These are phyloP conservation scores for Talaromyces piceae DNA, from an alignment of 2,329 filamentous ascomycete genomes.

Conservation along the genomic window DNA sequence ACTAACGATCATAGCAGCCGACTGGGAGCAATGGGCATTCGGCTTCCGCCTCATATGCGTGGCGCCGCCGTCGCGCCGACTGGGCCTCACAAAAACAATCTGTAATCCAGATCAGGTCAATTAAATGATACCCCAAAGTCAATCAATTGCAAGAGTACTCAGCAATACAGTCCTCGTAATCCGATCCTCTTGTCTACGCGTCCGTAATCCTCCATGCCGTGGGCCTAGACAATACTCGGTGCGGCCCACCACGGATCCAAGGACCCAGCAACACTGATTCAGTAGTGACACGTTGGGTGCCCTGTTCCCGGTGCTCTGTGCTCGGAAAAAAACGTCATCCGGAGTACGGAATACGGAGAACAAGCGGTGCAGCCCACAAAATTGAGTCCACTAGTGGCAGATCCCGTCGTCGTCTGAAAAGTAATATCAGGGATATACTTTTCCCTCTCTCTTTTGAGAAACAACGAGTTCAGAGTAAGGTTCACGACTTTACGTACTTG, in stretches of 20 bases:
- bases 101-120: background rate
- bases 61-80: constrained; percentile 4
- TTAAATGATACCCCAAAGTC: background rate
- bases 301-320: too few species aligned
- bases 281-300: background rate
- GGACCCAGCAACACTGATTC: too few species aligned
- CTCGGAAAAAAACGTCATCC: background rate
- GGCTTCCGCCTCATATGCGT: constrained; percentile 34
- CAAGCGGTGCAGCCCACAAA: background rate
- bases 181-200: too few species aligned
- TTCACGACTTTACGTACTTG: too few species aligned
- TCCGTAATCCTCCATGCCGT: too few species aligned
- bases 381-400: background rate
- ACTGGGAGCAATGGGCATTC: constrained; percentile 27
- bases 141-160: too few species aligned
- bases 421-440: background rate
- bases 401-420: background rate
- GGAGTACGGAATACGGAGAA: too few species aligned
- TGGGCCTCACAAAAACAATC: constrained; percentile 14
- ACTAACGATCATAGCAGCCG: constrained; percentile 14
- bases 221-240: too few species aligned
- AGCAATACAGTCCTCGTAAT: too few species aligned
- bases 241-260: too few species aligned
- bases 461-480: too few species aligned
- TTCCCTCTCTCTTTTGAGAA: background rate